Percentiles rank a stretch among this genome's conserved stretches.
phyloP scores from a whole-genome alignment of 2,329 filamentous ascomycete species.

The Dothidotthia symphoricarpi region DNA sequence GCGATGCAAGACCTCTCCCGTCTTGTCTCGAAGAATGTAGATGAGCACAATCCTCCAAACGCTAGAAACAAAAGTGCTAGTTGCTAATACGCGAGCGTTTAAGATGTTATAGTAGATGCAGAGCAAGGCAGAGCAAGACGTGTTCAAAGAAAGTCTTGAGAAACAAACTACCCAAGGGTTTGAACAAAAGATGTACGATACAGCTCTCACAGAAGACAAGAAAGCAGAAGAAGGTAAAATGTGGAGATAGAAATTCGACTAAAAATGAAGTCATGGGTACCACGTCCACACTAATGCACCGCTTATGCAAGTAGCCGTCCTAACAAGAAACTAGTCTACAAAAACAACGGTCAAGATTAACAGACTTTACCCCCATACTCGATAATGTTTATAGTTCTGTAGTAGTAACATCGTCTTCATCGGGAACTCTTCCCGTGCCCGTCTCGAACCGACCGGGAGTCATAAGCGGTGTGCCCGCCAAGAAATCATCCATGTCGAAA shows the following conservation, averaged over 20 bases:
- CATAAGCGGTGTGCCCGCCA: constrained; percentile 39
- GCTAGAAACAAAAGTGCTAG: too few relatives aligned
- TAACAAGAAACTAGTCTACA: not conserved
- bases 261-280: constrained; percentile 4
- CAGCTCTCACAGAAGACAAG: not conserved
- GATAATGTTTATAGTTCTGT: constrained; percentile 20
- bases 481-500: constrained; percentile 44
- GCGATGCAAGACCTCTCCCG: too few relatives aligned
- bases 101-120: too few relatives aligned
- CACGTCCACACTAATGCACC: not conserved
- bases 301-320: constrained; percentile 3
- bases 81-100: too few relatives aligned
- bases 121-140: too few relatives aligned
- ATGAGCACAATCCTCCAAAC: too few relatives aligned
- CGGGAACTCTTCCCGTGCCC: constrained; percentile 22
- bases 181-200: not conserved
- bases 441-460: constrained; percentile 26
- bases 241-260: not conserved
- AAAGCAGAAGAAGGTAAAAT: constrained; percentile 2
- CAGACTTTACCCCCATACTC: not conserved
- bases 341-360: not conserved
- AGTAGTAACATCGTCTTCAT: constrained; percentile 21
- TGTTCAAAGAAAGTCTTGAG: too few relatives aligned
- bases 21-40: too few relatives aligned
- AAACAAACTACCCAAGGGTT: too few relatives aligned